Evolutionary conservation across 1,284 basidiomycete species (phyloP).

Genomic region (Sphagnurus paluster): DNA sequence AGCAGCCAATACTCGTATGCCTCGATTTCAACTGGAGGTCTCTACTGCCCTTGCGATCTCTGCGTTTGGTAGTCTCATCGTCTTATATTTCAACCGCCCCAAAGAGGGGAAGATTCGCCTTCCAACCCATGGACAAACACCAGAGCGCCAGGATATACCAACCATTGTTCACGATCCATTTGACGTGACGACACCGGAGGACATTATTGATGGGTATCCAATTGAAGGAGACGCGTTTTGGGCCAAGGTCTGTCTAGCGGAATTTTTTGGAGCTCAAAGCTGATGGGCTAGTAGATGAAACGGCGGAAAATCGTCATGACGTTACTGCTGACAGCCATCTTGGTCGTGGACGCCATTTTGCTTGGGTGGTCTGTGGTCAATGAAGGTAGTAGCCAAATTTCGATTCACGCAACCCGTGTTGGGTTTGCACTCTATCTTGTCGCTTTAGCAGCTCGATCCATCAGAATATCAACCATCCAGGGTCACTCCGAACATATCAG

Average conservation of each 20-base stretch:
- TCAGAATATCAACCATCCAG: conserved; percentile 49
- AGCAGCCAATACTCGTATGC: conserved; percentile 39
- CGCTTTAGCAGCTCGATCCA: conserved; percentile 49
- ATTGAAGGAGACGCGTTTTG: conserved; percentile 75
- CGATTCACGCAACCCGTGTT: conserved; percentile 50
- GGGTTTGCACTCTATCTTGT: conserved; percentile 64
- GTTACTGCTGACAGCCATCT: conserved; percentile 42
- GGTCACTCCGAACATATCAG: conserved; percentile 64
- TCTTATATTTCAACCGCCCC: conserved; percentile 40
- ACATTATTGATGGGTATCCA: conserved; percentile 74
- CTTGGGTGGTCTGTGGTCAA: conserved; percentile 53
- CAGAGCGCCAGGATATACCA: conserved; percentile 29
- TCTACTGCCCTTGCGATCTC: conserved; percentile 47
- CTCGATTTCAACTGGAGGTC: conserved; percentile 59
- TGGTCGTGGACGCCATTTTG: conserved; percentile 51
- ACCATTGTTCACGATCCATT: conserved; percentile 60
- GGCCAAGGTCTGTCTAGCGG: conserved; percentile 49
- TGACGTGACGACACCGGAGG: conserved; percentile 71
- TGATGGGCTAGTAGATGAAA: conserved; percentile 41
- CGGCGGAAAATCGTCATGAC: conserved; percentile 55
- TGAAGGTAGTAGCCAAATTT: conserved; percentile 33
- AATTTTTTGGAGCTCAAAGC: background rate
- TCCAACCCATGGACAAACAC: conserved; percentile 38
- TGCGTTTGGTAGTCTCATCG: conserved; percentile 44
- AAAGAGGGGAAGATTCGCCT: conserved; percentile 58